Evolutionary conservation across 805 yeast species (phyloP).

Genomic region (Grigorovia transvaalensis): DNA sequence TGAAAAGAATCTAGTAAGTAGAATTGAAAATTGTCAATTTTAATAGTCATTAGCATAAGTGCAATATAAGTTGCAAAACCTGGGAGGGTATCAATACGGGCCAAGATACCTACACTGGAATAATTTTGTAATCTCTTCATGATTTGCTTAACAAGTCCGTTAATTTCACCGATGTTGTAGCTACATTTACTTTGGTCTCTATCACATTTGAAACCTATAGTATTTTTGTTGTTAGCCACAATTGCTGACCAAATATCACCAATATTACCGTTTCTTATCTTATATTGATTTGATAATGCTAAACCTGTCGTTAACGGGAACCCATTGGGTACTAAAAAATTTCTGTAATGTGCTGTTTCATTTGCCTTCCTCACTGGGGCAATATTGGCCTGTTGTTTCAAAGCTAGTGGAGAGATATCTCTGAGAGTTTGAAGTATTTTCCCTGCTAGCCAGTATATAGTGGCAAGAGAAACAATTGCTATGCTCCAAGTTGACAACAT

Average conservation of each 20-base stretch:
- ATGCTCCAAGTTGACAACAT: neutral
- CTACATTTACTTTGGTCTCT: conserved; percentile 9
- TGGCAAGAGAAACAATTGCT: neutral
- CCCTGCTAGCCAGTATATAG: conserved; percentile 2
- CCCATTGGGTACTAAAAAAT: conserved; percentile 65
- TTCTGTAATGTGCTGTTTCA: conserved; percentile 71
- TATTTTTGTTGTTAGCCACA: conserved; percentile 20
- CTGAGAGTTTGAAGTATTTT: conserved; percentile 19
- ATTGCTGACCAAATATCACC: conserved; percentile 63
- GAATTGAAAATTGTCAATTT: conserved; percentile 7
- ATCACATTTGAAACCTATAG: conserved; percentile 13
- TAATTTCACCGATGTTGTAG: conserved; percentile 10
- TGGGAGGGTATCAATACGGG: conserved; percentile 21
- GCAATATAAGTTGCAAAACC: conserved; percentile 35
- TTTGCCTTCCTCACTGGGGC: conserved; percentile 51
- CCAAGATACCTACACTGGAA: conserved; percentile 22
- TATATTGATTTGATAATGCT: conserved; percentile 52
- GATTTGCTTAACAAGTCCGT: conserved; percentile 18
- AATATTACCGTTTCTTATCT: conserved; percentile 62
- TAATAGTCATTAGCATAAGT: conserved; percentile 32
- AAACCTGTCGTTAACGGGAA: conserved; percentile 59
- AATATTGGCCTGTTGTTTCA: conserved; percentile 54
- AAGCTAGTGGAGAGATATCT: conserved; percentile 49
- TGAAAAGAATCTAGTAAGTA: neutral
- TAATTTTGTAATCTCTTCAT: conserved; percentile 3